Base-by-base conservation (phyloP, 177 flowering plant species). In the Vitis hybrid region DNA sequence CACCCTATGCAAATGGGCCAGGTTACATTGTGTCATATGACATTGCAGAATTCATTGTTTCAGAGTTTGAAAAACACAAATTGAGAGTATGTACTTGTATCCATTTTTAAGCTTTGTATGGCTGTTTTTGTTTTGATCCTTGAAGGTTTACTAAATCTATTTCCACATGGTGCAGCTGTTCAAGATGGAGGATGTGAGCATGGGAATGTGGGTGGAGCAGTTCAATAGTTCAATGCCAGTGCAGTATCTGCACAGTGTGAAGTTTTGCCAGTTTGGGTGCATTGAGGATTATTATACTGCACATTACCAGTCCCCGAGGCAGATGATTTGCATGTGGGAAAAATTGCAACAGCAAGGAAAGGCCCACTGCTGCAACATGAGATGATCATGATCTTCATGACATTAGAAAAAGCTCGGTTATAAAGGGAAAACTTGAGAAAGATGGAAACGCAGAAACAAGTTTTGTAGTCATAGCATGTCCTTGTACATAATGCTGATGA, bases 191-290 rank as follows among this genome's bases (percentile, higher is more conserved):
- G 94, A 88, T 68, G 94, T 89, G 62, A 88, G 92, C 61, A 77
- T 88, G 88, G 91, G 92, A 49, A 85, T 88, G 94, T 88, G 91
- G 91, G 94, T 90, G 60, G 92, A 83, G 82, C 80, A 83, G 69
- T 87, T 88, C 77, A 87, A 87, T 70, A 73, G 79, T 75, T 58
- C 90, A 10, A 83, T 51, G 61, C 82, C 83, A 0, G 94, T 90
- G 51, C 77, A 84, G 53, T 90, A 90, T 67, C 6, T 72, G 26
- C 94, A 90, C 78, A 86, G 83, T 75, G 60, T 78, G 61, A 85
- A 76, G 69, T 90, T 80, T 69, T 90, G 94, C 73, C 94, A 90
- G 69, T 87, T 80, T 56, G 94, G 94, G 15, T 90, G 94, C 84
- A 78, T 88, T 2, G 87, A 83, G 33, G 81, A 73, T 51, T 90